A percentile compares a stretch with the other conserved stretches of the same genome.
phyloP scores from a whole-genome alignment of 345 rosid genomes.

The Euclidium syriacum region DNA sequence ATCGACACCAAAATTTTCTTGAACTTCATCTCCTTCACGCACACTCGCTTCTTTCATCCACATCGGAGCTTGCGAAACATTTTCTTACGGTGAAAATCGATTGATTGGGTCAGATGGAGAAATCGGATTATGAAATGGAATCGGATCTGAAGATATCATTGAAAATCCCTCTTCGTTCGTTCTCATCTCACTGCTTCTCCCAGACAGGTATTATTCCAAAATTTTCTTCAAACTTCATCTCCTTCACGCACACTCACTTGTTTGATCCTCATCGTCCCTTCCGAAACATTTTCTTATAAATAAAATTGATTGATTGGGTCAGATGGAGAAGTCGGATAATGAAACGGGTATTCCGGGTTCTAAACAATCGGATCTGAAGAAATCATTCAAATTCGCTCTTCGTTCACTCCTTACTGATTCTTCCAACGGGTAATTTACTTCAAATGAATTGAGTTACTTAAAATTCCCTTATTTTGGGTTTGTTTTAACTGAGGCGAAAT shows the following conservation, averaged over 20 bases:
- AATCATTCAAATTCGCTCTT: conserved; percentile 51
- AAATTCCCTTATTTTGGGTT: background rate
- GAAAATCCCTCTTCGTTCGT: conserved; percentile 49
- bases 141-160: conserved; percentile 46
- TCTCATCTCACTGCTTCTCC: conserved; percentile 62
- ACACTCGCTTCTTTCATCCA: too few species aligned
- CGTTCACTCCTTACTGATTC: conserved; percentile 60
- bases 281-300: too few species aligned
- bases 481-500: background rate
- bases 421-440: conserved; percentile 44
- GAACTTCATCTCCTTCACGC: too few species aligned
- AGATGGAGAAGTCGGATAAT: conserved; percentile 25
- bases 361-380: conserved; percentile 41
- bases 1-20: too few species aligned
- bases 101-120: conserved; percentile 22
- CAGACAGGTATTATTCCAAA: too few species aligned
- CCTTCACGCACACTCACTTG: too few species aligned
- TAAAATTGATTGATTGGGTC: background rate
- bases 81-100: too few species aligned
- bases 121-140: conserved; percentile 21
- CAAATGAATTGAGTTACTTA: background rate
- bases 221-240: too few species aligned
- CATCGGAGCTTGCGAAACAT: too few species aligned
- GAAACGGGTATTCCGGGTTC: conserved; percentile 21
- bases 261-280: too few species aligned